Percentiles rank a stretch among this genome's conserved stretches.
These are phyloP conservation scores for Marchantia paleacea DNA, from an alignment of 225 moss, liverwort and hornwort genomes.

Conservation along the genomic window DNA sequence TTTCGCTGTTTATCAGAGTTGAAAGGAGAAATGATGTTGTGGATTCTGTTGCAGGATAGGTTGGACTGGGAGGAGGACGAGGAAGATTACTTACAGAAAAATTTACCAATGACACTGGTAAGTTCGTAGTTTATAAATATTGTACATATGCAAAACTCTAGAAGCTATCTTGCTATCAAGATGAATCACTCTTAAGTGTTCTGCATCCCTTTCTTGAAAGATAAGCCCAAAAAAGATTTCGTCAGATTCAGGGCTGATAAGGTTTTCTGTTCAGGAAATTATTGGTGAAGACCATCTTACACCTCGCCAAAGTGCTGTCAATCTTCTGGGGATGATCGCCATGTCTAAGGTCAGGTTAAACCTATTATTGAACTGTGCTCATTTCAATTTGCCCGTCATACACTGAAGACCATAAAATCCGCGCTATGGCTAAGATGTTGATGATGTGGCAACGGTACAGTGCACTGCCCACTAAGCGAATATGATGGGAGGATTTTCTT, in stretches of 20 bases:
- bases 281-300: conserved; percentile 12
- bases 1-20: conserved; percentile 31
- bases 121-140: not conserved
- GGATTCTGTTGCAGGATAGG: conserved; percentile 42
- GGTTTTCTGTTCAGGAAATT: conserved; percentile 5
- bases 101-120: conserved; percentile 55
- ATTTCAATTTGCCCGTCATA: not conserved
- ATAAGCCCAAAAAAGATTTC: not conserved
- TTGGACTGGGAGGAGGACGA: conserved; percentile 58
- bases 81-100: conserved; percentile 55
- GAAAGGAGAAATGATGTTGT: conserved; percentile 26
- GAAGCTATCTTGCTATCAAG: not conserved
- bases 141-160: not conserved
- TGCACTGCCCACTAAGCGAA: too few species aligned
- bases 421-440: too few species aligned
- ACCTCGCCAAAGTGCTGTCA: conserved; percentile 24
- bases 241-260: not conserved
- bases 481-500: too few species aligned
- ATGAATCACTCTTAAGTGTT: too few species aligned
- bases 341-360: conserved; percentile 24
- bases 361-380: too few species aligned
- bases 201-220: not conserved
- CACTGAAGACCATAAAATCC: too few species aligned
- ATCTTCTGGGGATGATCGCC: conserved; percentile 25
- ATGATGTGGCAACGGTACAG: too few species aligned